Conservation (phyloP, 495 filamentous ascomycete species). For the Podospora appendiculata region DNA sequence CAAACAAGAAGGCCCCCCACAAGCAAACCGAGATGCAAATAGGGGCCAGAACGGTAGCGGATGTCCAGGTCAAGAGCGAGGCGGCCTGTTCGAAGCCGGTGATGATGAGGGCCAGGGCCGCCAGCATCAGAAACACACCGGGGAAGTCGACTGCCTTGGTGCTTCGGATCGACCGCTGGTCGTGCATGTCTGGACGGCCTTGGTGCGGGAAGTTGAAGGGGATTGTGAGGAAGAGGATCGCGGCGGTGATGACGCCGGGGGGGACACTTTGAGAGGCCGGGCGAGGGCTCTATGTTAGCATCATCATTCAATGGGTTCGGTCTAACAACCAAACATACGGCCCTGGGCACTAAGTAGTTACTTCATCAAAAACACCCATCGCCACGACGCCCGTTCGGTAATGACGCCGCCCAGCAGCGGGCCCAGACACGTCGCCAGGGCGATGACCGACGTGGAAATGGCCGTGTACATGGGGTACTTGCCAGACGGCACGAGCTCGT, state of each 20-base stretch:
- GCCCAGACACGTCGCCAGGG: constrained; percentile 27
- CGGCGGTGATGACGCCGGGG: background rate
- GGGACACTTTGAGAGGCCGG: background rate
- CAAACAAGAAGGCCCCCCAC: background rate
- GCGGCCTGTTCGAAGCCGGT: constrained; percentile 22
- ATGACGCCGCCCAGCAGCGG: constrained; percentile 36
- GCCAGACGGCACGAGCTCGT: constrained; percentile 26
- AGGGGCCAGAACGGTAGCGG: constrained; percentile 14
- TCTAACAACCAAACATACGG: background rate
- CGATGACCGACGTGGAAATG: constrained; percentile 6
- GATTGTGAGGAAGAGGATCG: background rate
- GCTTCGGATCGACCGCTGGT: no score
- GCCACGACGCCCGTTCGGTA: constrained; percentile 23
- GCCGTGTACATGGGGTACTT: constrained; percentile 9
- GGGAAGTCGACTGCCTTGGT: constrained; percentile 9
- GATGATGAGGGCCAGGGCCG: constrained; percentile 9
- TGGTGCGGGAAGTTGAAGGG: constrained; percentile 12
- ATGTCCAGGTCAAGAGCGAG: constrained; percentile 16
- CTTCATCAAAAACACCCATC: constrained; percentile 33
- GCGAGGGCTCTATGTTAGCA: background rate
- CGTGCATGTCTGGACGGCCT: background rate
- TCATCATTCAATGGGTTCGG: no score
- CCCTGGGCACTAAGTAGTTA: background rate
- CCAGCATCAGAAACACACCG: constrained; percentile 14
- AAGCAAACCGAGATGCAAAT: background rate